Conservation (phyloP, 2,329 filamentous ascomycete genomes). For the Hymenoscyphus fructigenus region DNA sequence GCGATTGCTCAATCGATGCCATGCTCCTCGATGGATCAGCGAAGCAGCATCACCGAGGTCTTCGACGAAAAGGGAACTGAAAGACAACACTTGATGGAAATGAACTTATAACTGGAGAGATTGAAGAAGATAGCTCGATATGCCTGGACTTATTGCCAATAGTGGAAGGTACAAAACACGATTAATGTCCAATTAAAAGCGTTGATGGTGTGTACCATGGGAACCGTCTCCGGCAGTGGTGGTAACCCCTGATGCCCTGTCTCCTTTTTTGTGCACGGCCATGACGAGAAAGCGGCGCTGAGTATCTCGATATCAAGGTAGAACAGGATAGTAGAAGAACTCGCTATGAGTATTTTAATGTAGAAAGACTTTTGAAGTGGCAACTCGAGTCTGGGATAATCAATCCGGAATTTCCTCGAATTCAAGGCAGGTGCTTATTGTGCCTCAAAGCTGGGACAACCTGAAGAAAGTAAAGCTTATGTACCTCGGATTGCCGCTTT, state of each 20-base stretch:
- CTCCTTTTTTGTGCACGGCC: not conserved
- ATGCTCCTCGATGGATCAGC: not conserved
- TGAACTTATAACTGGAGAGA: not conserved
- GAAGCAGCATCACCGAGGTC: slow-evolving; percentile 1
- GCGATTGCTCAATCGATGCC: not conserved
- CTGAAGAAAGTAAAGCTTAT: not conserved
- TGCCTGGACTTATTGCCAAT: not conserved
- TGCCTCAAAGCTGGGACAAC: not conserved
- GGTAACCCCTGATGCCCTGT: not conserved
- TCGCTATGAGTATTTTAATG: too few relatives aligned
- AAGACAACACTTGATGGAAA: not conserved
- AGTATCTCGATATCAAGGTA: too few relatives aligned
- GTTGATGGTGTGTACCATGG: not conserved
- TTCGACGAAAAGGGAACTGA: not conserved
- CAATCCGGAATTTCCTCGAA: not conserved
- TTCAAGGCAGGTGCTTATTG: not conserved
- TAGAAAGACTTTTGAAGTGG: too few relatives aligned
- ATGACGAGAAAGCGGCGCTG: too few relatives aligned
- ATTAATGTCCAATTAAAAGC: not conserved
- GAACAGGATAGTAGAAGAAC: too few relatives aligned
- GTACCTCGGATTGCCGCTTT: not conserved
- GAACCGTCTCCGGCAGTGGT: not conserved
- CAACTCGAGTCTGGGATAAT: too few relatives aligned
- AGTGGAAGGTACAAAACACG: not conserved
- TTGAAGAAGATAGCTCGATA: not conserved